Base-by-base conservation (phyloP, 768 basidiomycete species). In the Serendipita sp. region DNA sequence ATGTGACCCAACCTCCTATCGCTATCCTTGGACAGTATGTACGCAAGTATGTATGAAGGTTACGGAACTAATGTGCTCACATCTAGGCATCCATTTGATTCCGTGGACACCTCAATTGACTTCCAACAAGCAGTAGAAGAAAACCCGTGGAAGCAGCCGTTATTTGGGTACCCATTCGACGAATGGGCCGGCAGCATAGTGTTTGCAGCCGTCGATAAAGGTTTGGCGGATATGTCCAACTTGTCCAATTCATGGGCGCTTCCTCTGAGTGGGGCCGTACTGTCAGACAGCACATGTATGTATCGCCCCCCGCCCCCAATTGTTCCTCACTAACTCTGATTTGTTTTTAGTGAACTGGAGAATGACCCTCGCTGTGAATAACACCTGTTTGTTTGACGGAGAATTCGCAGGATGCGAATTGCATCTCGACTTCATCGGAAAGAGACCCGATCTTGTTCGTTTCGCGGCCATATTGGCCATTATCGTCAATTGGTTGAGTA, bases 91-190 rank as follows among this genome's bases (percentile, higher is more conserved):
- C 5, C 48, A 8, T 52, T 5, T 5, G 56, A 60, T 38, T 28
- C 28, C 16, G 56, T 60, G 16, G 36, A 32, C 28, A 60, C 56
- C 16, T 8, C 4, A 8, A 60, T 60, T 18, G 56, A 60, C 35
- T 60, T 60, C n/a, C 10, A 4, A 8, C 56, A 60, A 35, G 56
- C 56, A 23, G 34, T 28, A 4, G 56, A 32, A n/a, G 30, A 60
- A 16, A 36, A 30, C 36, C 10, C 56, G 16, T 60, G 34, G 18
- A 35, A 3, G 16, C 56, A 60, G 30, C 56, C 56, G 4, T 35
- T 60, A 8, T 60, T 60, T 34, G 56, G 56, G 4, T 60, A 60
- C 32, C 56, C 56, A 10, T 60, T 60, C 32, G 56, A 60, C n/a
- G 35, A 11, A 4, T 60, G 56, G 18, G 56, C 56, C 8, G 48